Conservation (phyloP, 2,329 filamentous ascomycete species). For the Aspergillus latus region DNA sequence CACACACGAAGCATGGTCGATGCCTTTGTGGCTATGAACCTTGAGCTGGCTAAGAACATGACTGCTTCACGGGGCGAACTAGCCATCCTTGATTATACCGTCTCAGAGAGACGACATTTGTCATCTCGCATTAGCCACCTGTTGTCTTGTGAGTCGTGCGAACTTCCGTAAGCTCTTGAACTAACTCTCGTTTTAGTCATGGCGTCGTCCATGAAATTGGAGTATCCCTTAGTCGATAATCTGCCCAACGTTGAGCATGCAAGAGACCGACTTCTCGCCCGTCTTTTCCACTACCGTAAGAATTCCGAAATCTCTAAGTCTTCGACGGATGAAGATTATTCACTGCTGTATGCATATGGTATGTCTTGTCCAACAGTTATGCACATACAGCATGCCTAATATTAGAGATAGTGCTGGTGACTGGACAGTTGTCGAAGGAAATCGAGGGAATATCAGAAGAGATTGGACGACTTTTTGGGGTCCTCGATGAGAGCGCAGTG, state of each 20-base stretch:
- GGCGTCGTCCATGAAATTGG: conserved; percentile 88
- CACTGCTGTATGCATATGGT: conserved; percentile 88
- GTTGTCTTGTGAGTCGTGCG: conserved; percentile 52
- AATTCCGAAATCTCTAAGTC: conserved; percentile 55
- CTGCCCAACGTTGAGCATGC: conserved; percentile 79
- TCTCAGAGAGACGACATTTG: conserved; percentile 73
- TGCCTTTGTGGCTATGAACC: conserved; percentile 93
- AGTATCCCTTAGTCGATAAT: conserved; percentile 88
- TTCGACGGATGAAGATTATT: conserved; percentile 68
- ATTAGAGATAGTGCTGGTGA: conserved; percentile 55
- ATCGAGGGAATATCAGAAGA: conserved; percentile 56
- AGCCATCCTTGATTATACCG: conserved; percentile 75
- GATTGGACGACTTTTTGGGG: conserved; percentile 61
- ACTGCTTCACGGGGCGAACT: conserved; percentile 76
- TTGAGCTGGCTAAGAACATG: conserved; percentile 80
- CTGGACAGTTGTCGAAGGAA: conserved; percentile 58
- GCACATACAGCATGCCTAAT: conserved; percentile 1
- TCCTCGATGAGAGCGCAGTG: conserved; percentile 61
- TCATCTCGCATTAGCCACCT: conserved; percentile 91
- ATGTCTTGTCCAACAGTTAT: conserved; percentile 28
- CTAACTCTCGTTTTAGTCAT: conserved; percentile 64
- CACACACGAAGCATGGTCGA: conserved; percentile 84
- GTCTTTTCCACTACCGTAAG: conserved; percentile 82
- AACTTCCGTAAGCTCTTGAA: not conserved
- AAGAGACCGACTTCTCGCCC: conserved; percentile 78